These are phyloP conservation scores for Carallia brachiata DNA, from an alignment of 345 rosid species.

Conservation along the genomic window DNA sequence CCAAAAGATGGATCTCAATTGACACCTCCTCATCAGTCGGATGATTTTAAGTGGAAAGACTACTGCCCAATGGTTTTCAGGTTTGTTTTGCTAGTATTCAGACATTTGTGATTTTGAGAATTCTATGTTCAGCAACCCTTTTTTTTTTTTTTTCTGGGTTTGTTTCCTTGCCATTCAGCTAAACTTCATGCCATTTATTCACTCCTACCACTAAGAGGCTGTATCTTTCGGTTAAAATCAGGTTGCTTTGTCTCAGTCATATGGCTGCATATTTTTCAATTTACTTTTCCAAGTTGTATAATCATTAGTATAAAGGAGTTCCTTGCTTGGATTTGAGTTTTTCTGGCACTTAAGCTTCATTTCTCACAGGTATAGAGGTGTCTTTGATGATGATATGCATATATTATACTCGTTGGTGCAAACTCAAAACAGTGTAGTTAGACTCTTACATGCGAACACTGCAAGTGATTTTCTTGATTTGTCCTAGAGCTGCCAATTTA, in stretches of 20 bases:
- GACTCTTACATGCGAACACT: too few species aligned
- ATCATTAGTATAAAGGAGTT: too few species aligned
- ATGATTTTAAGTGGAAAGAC: constrained; percentile 96
- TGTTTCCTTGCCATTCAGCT: constrained; percentile 1
- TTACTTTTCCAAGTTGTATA: neutral
- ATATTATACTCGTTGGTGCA: too few species aligned
- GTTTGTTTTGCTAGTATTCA: constrained; percentile 36
- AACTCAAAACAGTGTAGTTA: too few species aligned
- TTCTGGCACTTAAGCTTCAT: too few species aligned
- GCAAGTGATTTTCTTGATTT: too few species aligned
- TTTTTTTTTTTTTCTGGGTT: neutral
- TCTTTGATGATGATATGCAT: too few species aligned
- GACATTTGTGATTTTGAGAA: constrained; percentile 7
- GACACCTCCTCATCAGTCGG: constrained; percentile 92
- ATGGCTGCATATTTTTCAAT: neutral
- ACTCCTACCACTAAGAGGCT: neutral
- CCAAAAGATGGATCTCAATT: constrained; percentile 86
- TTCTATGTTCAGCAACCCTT: neutral
- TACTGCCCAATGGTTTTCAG: constrained; percentile 99
- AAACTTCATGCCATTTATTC: neutral
- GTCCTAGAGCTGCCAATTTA: too few species aligned
- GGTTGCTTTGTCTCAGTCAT: neutral
- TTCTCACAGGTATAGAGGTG: too few species aligned
- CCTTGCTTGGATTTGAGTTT: too few species aligned
- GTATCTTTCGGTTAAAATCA: neutral